Evolutionary conservation across 371 early-diverging fungal species (phyloP), one percentile per base, ranked within the genome.

Genomic region (Mucor indicus): DNA sequence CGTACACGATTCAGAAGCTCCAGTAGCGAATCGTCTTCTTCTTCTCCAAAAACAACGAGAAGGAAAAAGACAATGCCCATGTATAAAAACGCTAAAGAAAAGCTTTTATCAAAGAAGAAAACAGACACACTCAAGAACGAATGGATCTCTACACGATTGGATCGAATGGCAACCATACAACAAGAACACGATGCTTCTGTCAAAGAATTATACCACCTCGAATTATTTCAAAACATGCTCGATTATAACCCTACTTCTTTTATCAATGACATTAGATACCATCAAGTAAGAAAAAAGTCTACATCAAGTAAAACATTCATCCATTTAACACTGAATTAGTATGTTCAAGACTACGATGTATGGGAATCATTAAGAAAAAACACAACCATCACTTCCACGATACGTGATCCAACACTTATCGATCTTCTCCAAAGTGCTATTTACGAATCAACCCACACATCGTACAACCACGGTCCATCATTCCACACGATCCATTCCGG

Each of bases 141-240:
- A 22, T 35, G 53, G 9, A 64, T 69, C 11, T 60, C 71, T 0
- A 33, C n/a, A 9, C 35, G n/a, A 15, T 20, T 77, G 21, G 80
- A 79, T 17, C 38, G 41, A 10, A 54, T 83, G 31, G 69, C 72
- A 27, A 41, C 44, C n/a, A 60, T 80, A 11, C 55, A 74, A 35
- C 65, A 74, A 20, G 62, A 63, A 16, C 80, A 83, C 44, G 75
- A 78, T 43, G 61, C 60, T 22, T 50, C 66, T n/a, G 67, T 73
- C 8, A 71, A 78, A n/a, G 81, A 85, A 51, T 45, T 83, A 15
- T 81, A 75, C 35, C 80, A 81, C 37, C 54, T 85, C 15, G 83
- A 83, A 47, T 49, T 76, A 3, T 69, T 72, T 55, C 71, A 71
- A 32, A 73, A 64, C 22, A 70, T 79, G 62, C 53, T 81, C 24